Evolutionary conservation across 768 basidiomycete species (phyloP).

Genomic region (Leccinum incarnatum): DNA sequence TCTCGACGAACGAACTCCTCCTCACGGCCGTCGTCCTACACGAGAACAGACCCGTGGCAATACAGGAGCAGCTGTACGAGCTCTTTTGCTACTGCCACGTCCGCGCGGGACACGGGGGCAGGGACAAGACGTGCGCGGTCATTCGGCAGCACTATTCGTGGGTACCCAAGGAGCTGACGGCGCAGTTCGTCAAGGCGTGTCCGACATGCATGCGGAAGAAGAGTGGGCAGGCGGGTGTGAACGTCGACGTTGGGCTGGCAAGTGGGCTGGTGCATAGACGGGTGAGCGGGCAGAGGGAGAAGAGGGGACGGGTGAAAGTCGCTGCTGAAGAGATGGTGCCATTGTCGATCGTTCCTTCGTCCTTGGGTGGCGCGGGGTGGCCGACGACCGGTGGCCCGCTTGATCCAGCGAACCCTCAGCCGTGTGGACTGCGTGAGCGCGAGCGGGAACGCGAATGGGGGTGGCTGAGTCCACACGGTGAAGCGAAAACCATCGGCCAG

Average conservation of each 20-base stretch:
- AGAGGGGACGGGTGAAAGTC: not conserved
- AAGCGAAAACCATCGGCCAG: not conserved
- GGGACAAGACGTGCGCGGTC: constrained; percentile 71
- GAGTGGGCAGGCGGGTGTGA: constrained; percentile 31
- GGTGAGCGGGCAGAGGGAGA: not conserved
- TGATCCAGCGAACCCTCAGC: constrained; percentile 19
- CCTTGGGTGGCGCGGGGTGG: constrained; percentile 11
- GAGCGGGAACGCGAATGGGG: constrained; percentile 1
- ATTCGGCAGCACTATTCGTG: constrained; percentile 73
- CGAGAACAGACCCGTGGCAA: constrained; percentile 69
- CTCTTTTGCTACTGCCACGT: constrained; percentile 73
- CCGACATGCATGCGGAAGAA: constrained; percentile 64
- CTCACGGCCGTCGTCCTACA: constrained; percentile 56
- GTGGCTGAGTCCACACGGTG: not conserved
- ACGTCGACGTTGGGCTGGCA: not conserved
- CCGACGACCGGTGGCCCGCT: constrained; percentile 27
- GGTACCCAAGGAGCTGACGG: constrained; percentile 82
- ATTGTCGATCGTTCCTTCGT: not conserved
- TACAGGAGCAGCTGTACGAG: constrained; percentile 76
- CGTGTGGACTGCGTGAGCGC: constrained; percentile 9
- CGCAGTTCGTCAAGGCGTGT: constrained; percentile 74
- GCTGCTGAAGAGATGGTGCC: not conserved
- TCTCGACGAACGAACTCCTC: constrained; percentile 8
- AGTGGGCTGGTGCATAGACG: constrained; percentile 2
- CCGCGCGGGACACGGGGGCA: constrained; percentile 64